Base-by-base conservation (phyloP, 2,329 filamentous ascomycete species). In the Sphaerulina vaccinii region DNA sequence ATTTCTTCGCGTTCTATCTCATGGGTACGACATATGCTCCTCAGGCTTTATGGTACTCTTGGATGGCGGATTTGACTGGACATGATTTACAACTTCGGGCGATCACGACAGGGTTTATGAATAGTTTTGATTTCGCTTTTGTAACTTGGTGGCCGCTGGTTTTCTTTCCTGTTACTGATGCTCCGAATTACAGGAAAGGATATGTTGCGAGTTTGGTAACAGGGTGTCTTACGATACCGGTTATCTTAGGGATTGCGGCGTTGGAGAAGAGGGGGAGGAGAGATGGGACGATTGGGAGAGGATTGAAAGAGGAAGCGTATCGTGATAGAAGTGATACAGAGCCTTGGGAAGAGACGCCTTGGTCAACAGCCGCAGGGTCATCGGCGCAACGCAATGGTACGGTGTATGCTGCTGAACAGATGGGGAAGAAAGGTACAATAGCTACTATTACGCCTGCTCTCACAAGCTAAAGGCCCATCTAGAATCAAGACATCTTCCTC, bases 41-140 rank as follows among this genome's bases (percentile, higher is more conserved):
- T 1, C 73, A 76, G 50, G 73, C 73, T 3, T 61, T 76, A 15
- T 76, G 73, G 73, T 75, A 75, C 55, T 70, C 71, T 0, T 76
- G 73, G 73, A 74, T 75, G 71, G 73, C 73, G 0, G 73, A 76
- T 46, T 60, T 75, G 6, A 72, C 69, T 6, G 63, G 66, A 3
- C 68, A 72, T 22, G 70, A 71, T 16, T 48, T 71, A 7, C 73
- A 75, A 36, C 65, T 75, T 2, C 65, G 73, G 0, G 73, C 73
- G 1, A 73, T 75, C 38, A 73, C 73, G 2, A 75, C 73, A 5
- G 55, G 55, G 3, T 58, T 58, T 38, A 58, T 58, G 55, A 58
- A 58, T 42, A 51, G 46, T 22, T 58, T 58, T 38, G 55, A 58
- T 21, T 55, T 58, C 29, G 55, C 55, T 21, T 58, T 55, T 33